Base-by-base conservation (phyloP, 2,329 filamentous ascomycete genomes). In the Xylaria sp. region DNA sequence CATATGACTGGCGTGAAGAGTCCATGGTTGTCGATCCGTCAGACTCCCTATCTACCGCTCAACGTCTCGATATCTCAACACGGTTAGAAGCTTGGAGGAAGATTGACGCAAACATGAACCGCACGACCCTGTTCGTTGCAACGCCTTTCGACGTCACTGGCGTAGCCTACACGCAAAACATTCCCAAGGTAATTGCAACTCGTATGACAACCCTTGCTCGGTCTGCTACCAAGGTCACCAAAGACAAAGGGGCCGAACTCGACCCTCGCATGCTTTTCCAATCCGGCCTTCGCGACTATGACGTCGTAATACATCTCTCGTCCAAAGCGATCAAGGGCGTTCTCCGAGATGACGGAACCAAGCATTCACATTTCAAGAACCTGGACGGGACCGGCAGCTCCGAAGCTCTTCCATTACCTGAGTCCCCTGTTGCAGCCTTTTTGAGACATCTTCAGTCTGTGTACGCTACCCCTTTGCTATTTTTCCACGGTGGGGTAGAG, bases 1-100 rank as follows among this genome's bases (percentile, higher is more conserved):
- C 89, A 49, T 99, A 96, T 94, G 93, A 98, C 78, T 99, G 96
- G 96, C 89, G 92, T 33, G 85, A 90, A 7, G 90, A 94, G 62
- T 92, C 96, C 1, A 84, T 98, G 38, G 85, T 97, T 40, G 85
- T 97, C 31, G 93, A 97, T 78, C 86, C 93, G 31, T 87, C 89
- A 11, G 87, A 85, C 68, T 87, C 89, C 15, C 84, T 97, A 76
- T 87, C 87, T 7, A 80, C 83, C 7, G 82, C 87, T 11, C 88
- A 92, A 36, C 85, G 91, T 11, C 81, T 87, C 38, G 82, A 84
- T 2, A 89, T 96, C 71, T 86, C 85, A 44, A 92, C 90, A 4
- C 89, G 91, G 23, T 90, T 98, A 66, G 89, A 93, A 69, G 90
- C 91, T 15, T 97, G 93, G 93, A 88, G 96, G 66, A 93, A 92